phyloP scores from a whole-genome alignment of 768 basidiomycete genomes.

The Xanthoconium purpureum region DNA sequence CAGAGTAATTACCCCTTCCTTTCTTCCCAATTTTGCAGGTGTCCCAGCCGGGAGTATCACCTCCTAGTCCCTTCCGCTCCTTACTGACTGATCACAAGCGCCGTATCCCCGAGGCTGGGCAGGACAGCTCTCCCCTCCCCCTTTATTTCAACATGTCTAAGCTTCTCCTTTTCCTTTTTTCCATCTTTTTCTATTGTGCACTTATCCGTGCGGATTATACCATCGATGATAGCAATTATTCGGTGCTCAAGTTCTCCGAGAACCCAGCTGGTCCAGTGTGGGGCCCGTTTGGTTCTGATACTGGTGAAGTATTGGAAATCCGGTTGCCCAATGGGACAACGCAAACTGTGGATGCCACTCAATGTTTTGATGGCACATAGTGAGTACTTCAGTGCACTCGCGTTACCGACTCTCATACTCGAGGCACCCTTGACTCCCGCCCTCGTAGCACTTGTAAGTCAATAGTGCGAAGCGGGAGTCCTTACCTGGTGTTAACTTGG shows the following conservation, averaged over 20 bases:
- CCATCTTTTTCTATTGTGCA: background rate
- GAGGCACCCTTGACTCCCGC: background rate
- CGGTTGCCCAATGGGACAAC: conserved; percentile 27
- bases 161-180: background rate
- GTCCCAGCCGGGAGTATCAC: background rate
- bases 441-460: conserved; percentile 24
- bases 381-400: conserved; percentile 9
- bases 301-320: conserved; percentile 17
- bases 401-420: background rate
- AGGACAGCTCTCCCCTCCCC: background rate
- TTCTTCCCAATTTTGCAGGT: background rate
- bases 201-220: conserved; percentile 24
- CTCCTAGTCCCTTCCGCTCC: conserved; percentile 5
- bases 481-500: background rate
- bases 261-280: conserved; percentile 29
- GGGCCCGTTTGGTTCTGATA: conserved; percentile 25
- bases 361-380: conserved; percentile 27
- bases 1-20: background rate
- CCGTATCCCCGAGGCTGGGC: background rate
- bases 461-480: background rate
- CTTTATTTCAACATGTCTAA: conserved; percentile 8
- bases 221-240: conserved; percentile 29
- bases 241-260: conserved; percentile 23
- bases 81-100: background rate
- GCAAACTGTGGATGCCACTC: conserved; percentile 19